Evolutionary conservation across 257 asterid genomes (phyloP), one percentile per base, ranked within the genome.

Genomic region (Solanum commersonii): DNA sequence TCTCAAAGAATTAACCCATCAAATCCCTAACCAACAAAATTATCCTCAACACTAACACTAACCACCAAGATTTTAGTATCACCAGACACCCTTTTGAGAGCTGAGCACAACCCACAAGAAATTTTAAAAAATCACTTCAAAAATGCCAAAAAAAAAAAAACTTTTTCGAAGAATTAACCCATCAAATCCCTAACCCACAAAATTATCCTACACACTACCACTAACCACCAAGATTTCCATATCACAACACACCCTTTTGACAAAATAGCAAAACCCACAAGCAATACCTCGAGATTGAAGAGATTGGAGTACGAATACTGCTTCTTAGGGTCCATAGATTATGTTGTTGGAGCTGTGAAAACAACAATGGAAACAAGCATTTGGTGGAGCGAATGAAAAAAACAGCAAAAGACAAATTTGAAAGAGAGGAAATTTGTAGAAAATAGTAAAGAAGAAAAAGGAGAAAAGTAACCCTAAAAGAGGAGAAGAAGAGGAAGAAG

Each of bases 261-360:
- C 14, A 78, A 25, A 44, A 88, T 68, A 76, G 85, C 46, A 78
- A 78, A 78, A 78, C 37, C 84, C 65, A 78, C 37, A 37, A 76
- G 63, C 52, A 56, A 49, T 78, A 79, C 85, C 85, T 97, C 99
- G 89, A 97, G 99, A 93, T 96, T 97, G 94, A 97, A 97, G 87
- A 97, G 99, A 92, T 94, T 95, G 25, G 95, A 90, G 87, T 94
- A 93, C 13, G 96, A 92, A 70, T 91, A 92, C 79, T 92, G 92
- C 90, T 92, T 74, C 87, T 92, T 95, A 85, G 98, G 81, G 94
- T 97, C 99, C 99, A 97, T 97, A 85, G 82, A 93, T 92, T 90
- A 89, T 78, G 87, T 60, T 77, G 87, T 89, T 73, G 89, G 86
- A 63, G 73, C 56, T 16, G 82, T 85, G 42, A 87, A 89, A 91